A percentile compares a stretch with the other conserved stretches of the same genome.
phyloP scores from a whole-genome alignment of 2,329 filamentous ascomycete species.

The Daldinia sp. region DNA sequence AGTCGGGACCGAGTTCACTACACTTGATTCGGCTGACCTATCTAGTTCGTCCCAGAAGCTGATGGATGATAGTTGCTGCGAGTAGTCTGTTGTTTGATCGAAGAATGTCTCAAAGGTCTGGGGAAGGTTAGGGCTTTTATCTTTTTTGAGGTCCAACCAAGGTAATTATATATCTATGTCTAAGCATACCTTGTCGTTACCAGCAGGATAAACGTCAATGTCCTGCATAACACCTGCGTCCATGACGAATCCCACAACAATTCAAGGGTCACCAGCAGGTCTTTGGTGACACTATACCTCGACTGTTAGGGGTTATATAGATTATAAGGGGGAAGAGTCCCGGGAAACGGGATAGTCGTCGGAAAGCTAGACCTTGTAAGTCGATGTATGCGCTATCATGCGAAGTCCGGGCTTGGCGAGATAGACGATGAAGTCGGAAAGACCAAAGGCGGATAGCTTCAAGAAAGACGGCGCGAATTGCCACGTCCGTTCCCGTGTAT shows the following conservation, averaged over 20 bases:
- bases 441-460: conserved; percentile 10
- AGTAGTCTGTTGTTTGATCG: conserved; percentile 51
- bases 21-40: conserved; percentile 49
- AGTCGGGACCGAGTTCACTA: conserved; percentile 48
- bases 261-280: conserved; percentile 43
- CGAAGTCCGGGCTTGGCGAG: conserved; percentile 37
- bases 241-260: conserved; percentile 51
- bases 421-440: conserved; percentile 29
- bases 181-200: conserved; percentile 51
- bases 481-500: conserved; percentile 40
- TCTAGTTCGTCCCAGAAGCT: conserved; percentile 54
- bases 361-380: conserved; percentile 31
- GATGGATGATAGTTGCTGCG: conserved; percentile 50
- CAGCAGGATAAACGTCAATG: conserved; percentile 52
- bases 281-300: conserved; percentile 41
- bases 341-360: conserved; percentile 26
- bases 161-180: conserved; percentile 18
- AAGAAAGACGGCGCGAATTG: conserved; percentile 20
- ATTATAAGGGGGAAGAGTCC: conserved; percentile 22
- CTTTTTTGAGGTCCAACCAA: conserved; percentile 18
- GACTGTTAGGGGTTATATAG: conserved; percentile 35
- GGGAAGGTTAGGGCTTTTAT: conserved; percentile 36
- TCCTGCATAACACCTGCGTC: conserved; percentile 54
- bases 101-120: conserved; percentile 51
- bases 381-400: conserved; percentile 31